Evolutionary conservation across 2,329 filamentous ascomycete species (phyloP).

Genomic region (Piedraia hortae): DNA sequence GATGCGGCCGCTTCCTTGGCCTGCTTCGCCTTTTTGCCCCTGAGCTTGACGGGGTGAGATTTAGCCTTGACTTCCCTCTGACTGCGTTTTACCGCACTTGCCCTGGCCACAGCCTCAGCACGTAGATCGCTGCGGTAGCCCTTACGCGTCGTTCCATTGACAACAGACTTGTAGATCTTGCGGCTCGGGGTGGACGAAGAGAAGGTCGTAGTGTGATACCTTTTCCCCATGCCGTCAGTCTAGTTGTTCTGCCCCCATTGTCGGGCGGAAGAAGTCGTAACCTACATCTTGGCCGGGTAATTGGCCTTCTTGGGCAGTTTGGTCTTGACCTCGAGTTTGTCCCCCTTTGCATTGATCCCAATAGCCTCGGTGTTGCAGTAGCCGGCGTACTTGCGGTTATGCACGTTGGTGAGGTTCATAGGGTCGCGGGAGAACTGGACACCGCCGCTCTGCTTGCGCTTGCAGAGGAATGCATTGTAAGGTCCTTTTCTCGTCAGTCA

Average conservation of each 20-base stretch:
- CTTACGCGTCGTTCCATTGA: conserved; percentile 54
- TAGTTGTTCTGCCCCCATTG: too few relatives aligned
- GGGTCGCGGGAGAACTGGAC: conserved; percentile 83
- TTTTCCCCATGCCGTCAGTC: too few relatives aligned
- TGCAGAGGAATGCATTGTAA: conserved; percentile 78
- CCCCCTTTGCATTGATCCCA: conserved; percentile 52
- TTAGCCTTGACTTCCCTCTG: conserved; percentile 49
- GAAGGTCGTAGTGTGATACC: conserved; percentile 38
- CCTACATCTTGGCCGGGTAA: conserved; percentile 34
- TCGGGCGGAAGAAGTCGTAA: neutral
- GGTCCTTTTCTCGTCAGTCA: conserved; percentile 27
- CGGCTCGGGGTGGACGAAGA: conserved; percentile 44
- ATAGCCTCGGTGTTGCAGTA: conserved; percentile 88
- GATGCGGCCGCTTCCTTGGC: too few relatives aligned
- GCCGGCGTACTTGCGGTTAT: conserved; percentile 81
- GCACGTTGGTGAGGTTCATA: conserved; percentile 75
- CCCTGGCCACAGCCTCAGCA: conserved; percentile 49
- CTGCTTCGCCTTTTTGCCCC: conserved; percentile 11
- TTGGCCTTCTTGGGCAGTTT: conserved; percentile 48
- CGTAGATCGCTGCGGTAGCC: conserved; percentile 40
- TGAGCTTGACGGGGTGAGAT: conserved; percentile 27
- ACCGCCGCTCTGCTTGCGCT: conserved; percentile 55
- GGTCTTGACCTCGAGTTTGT: conserved; percentile 51
- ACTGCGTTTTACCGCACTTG: conserved; percentile 44
- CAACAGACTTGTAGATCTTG: conserved; percentile 76